Evolutionary conservation across 208 protist genomes (phyloP), one percentile per base, ranked within the genome.

Genomic region (Leishmania mexicana): DNA sequence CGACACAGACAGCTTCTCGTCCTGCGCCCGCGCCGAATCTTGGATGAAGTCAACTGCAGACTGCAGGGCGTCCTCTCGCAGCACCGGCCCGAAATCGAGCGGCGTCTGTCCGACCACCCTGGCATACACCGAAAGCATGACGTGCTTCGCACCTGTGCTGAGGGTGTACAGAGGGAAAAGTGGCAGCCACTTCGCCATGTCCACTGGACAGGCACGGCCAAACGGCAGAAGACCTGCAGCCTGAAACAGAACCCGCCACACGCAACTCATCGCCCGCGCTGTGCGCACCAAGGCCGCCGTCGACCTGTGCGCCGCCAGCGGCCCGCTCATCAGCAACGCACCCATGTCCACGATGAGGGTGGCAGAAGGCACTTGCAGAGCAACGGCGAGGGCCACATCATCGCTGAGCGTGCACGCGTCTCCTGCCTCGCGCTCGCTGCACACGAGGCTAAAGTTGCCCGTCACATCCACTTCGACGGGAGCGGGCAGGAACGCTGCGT

Each of bases 111-210:
- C 57, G 24, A 81, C 54, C 11, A 83, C 60, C 40, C 84, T 83
- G 47, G 81, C 83, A 72, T 91, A 87, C 19, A 94, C 83, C n/a
- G 71, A 49, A 49, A 94, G 86, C 62, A 94, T 60, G 3, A 35
- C 80, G n/a, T 76, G 81, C 78, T 91, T 92, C 68, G 71, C 88
- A 38, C 83, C 78, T 10, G 88, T 70, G 78, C 78, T 82, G 38
- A 94, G 42, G 57, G 81, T 76, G 76, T 94, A 94, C 38, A 94
- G 67, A 24, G 90, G 90, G 72, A 94, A 90, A 8, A 92, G 57
- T 42, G 84, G 75, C 38, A 94, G 85, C 90, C 90, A 94, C 75
- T 85, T 78, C 45, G 70, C 15, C 79, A 94, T 92, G 65, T 83
- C 75, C 19, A 3, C 60, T 57, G 90, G 90, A 80, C 90, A 94